Percentiles rank a stretch among this genome's conserved stretches.
Conservation (phyloP, 306 rosid genomes). For the Inga oerstediana region DNA sequence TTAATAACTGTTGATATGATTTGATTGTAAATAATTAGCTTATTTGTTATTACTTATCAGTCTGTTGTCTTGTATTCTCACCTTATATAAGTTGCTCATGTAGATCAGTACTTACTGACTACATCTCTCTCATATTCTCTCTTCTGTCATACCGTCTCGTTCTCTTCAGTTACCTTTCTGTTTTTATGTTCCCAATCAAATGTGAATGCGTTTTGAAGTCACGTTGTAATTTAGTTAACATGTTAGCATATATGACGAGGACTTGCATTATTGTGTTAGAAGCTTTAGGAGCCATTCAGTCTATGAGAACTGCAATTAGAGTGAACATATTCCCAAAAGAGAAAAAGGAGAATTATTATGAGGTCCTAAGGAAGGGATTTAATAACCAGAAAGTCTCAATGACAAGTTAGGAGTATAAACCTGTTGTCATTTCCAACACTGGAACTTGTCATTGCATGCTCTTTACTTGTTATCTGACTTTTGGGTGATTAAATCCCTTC, state of each 20-base stretch:
- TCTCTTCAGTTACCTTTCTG: not conserved
- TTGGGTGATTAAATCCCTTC: no score
- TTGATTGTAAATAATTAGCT: not conserved
- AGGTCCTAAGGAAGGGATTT: no score
- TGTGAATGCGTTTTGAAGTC: not conserved
- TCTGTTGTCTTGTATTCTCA: not conserved
- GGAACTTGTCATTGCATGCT: no score
- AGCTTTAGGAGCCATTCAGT: not conserved
- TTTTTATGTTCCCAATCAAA: not conserved
- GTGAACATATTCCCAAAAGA: not conserved
- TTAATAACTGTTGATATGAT: not conserved
- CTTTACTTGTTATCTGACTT: no score
- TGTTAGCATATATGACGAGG: not conserved
- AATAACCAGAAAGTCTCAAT: no score
- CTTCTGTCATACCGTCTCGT: not conserved
- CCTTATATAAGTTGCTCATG: not conserved
- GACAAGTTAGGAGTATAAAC: no score
- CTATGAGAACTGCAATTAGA: not conserved
- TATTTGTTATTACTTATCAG: not conserved
- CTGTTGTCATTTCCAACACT: no score
- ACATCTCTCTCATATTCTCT: not conserved
- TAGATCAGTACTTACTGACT: not conserved
- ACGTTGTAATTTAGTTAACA: not conserved
- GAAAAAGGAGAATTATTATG: no score
- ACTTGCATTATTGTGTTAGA: not conserved